Conservation (phyloP, 257 asterid species). For the Vinca minor region DNA sequence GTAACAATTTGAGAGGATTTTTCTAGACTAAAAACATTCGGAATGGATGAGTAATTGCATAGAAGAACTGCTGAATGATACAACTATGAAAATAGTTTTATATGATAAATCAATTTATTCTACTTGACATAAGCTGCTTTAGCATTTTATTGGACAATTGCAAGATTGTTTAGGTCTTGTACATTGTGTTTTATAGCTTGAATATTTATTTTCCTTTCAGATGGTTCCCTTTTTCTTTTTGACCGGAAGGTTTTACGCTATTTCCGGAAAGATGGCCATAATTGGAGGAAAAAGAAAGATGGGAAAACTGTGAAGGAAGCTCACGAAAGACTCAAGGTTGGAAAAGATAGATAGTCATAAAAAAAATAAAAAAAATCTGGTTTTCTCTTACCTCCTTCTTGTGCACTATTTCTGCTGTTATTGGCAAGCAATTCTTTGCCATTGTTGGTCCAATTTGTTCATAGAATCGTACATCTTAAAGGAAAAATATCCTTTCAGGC, state of each 20-base stretch:
- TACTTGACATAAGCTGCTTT: not conserved
- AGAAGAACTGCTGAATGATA: not conserved
- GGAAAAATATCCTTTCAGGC: constrained; percentile 42
- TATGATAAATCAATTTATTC: not conserved
- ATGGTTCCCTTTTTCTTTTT: constrained; percentile 88
- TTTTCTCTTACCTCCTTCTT: not conserved
- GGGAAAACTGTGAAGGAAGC: constrained; percentile 95
- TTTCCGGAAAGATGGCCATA: constrained; percentile 92
- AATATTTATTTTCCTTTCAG: constrained; percentile 29
- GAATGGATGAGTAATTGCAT: not conserved
- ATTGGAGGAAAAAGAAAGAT: constrained; percentile 90
- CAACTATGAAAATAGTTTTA: not conserved
- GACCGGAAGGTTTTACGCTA: constrained; percentile 85
- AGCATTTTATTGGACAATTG: not conserved
- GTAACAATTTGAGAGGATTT: not conserved
- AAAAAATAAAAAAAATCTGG: not conserved
- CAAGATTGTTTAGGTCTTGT: constrained; percentile 7
- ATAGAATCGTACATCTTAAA: constrained; percentile 16
- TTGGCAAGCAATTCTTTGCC: constrained; percentile 9
- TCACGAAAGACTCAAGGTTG: constrained; percentile 92
- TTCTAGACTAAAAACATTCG: not conserved
- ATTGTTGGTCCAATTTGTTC: constrained; percentile 4
- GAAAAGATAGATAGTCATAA: not conserved
- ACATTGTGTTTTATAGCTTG: constrained; percentile 7
- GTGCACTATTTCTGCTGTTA: not conserved